Conservation (phyloP, 768 basidiomycete genomes). For the Royoungia palumana region DNA sequence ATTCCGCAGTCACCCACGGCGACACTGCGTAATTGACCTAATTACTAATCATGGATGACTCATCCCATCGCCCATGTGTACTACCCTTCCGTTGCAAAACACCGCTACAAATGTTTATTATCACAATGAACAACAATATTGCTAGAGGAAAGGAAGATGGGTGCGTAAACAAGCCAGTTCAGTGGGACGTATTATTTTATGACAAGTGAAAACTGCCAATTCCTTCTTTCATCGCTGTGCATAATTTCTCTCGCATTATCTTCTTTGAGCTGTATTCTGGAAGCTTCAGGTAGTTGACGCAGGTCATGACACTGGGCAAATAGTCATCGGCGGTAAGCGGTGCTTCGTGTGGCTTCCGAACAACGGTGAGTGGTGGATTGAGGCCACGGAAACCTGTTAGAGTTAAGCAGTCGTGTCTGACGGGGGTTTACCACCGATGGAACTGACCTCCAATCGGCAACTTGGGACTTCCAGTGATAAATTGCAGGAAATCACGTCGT, state of each 20-base stretch:
- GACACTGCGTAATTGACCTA: no score
- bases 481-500: constrained; percentile 89
- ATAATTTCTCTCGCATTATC: constrained; percentile 80
- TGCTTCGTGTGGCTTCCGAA: constrained; percentile 93
- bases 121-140: constrained; percentile 10
- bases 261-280: constrained; percentile 91
- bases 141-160: constrained; percentile 6
- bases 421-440: neutral
- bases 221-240: constrained; percentile 86
- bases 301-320: constrained; percentile 97
- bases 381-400: constrained; percentile 85
- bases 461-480: constrained; percentile 97
- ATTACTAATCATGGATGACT: neutral
- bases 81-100: no score
- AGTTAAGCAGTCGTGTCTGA: neutral
- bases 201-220: constrained; percentile 97
- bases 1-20: constrained; percentile 25
- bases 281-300: constrained; percentile 93
- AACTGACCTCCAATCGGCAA: constrained; percentile 87
- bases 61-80: no score
- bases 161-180: constrained; percentile 24
- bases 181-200: constrained; percentile 36
- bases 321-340: constrained; percentile 91
- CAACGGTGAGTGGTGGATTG: constrained; percentile 91
- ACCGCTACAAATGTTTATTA: constrained; percentile 8